Base-by-base conservation (phyloP, 441 rosid genomes). In the Viola pubescens region DNA sequence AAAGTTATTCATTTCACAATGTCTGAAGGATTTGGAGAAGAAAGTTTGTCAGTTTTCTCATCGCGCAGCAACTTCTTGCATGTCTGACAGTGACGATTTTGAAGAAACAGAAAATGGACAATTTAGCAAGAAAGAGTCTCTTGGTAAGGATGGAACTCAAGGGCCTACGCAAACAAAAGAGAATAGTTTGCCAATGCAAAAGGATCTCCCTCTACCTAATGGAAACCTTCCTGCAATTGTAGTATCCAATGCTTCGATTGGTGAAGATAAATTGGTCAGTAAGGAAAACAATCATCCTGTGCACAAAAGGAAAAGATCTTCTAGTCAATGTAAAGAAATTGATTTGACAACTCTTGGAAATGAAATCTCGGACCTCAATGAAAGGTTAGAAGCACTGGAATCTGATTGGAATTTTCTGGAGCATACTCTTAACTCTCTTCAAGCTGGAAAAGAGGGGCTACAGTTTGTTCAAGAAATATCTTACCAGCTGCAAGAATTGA, bases 311-410 rank as follows among this genome's bases (percentile, higher is more conserved):
- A 63, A 61, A 44, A 69, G 60, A 41, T 54, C 59, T 52, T 56
- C 61, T 58, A 59, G 38, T 10, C 53, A 48, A 45, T 5, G 54
- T n/a, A 14, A 54, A 26, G 64, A 58, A 39, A 53, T 48, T 59
- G 64, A 71, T 69, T 54, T 73, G 66, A 69, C 61, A 42, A 52
- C 70, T 48, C 64, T 81, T 34, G 68, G 65, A 74, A 75, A 66
- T 37, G 86, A 82, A 72, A 63, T 81, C 52, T 60, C 75, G 42
- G 67, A 73, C 68, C 72, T 81, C 52, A 67, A 74, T 61, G 82
- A 74, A 59, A 74, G 81, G 66, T 62, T 83, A 67, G 85, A 82
- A 66, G 63, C 82, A 49, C 84, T 82, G 13, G 79, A 81, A 77
- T 52, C 70, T 47, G 80, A 84, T 57, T 65, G 67, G 68, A 65